A percentile compares a stretch with the other conserved stretches of the same genome.
Conservation (phyloP, 1,284 basidiomycete species). For the Cryptococcus sp. region DNA sequence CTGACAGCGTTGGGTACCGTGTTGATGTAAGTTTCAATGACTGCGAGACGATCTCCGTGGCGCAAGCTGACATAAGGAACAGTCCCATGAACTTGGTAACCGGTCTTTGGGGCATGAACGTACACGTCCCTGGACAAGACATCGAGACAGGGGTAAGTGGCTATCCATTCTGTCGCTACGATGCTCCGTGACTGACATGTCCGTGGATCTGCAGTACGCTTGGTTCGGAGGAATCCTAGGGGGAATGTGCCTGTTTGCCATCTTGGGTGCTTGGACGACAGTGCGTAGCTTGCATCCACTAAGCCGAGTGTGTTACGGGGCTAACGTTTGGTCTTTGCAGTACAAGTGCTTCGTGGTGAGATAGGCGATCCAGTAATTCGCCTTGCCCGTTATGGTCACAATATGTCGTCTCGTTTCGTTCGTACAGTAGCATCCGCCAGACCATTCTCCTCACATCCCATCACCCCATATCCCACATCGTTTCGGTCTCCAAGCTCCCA, state of each 20-base stretch:
- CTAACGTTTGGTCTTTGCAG: slow-evolving; percentile 1
- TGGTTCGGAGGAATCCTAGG: slow-evolving; percentile 89
- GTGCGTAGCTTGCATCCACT: slow-evolving; percentile 17
- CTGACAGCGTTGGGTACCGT: slow-evolving; percentile 97
- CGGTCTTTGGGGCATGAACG: slow-evolving; percentile 56
- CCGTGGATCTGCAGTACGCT: slow-evolving; percentile 52
- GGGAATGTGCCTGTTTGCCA: slow-evolving; percentile 68
- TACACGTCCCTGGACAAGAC: slow-evolving; percentile 74
- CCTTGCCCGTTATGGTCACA: too few species aligned
- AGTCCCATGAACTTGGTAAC: slow-evolving; percentile 91
- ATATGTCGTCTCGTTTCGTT: too few species aligned
- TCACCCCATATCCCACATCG: background rate
- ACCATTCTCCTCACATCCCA: background rate
- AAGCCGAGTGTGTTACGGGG: background rate
- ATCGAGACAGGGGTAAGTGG: slow-evolving; percentile 50
- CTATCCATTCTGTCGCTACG: background rate
- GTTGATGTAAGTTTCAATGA: slow-evolving; percentile 61
- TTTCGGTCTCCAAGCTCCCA: background rate
- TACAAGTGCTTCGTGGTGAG: slow-evolving; percentile 24
- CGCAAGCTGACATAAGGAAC: background rate
- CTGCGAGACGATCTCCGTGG: background rate
- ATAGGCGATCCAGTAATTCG: slow-evolving; percentile 4
- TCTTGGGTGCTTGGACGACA: slow-evolving; percentile 78
- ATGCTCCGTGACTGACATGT: slow-evolving; percentile 16
- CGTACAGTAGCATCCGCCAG: background rate